A percentile compares a stretch with the other conserved stretches of the same genome.
Evolutionary conservation across 805 yeast genomes (phyloP).

Genomic region (Clavispora phyllophila): DNA sequence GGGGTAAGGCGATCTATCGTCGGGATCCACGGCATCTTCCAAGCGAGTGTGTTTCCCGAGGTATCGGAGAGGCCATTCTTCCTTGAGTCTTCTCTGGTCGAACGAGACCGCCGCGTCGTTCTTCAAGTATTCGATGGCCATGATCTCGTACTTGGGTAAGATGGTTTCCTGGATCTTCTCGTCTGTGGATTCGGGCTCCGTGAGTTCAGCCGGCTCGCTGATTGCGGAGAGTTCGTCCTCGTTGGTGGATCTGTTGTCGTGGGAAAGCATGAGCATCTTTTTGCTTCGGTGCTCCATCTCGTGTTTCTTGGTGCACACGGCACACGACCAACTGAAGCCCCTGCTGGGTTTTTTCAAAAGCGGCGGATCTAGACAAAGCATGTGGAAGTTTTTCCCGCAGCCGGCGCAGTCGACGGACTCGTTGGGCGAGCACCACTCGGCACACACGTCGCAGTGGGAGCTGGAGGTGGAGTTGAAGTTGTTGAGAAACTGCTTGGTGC

Average conservation of each 20-base stretch:
- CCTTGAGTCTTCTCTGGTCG: constrained; percentile 47
- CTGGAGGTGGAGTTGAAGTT: constrained; percentile 50
- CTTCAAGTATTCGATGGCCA: constrained; percentile 49
- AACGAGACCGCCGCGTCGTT: constrained; percentile 39
- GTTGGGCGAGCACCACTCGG: constrained; percentile 74
- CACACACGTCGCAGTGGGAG: constrained; percentile 63
- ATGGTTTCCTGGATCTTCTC: constrained; percentile 6
- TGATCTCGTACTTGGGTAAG: constrained; percentile 51
- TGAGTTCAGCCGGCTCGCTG: background rate
- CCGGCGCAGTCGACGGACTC: constrained; percentile 79
- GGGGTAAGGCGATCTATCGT: constrained; percentile 71
- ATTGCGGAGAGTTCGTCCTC: constrained; percentile 25
- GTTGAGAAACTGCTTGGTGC: constrained; percentile 56
- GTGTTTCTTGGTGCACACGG: constrained; percentile 59
- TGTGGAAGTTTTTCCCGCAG: constrained; percentile 67
- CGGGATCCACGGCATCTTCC: constrained; percentile 73
- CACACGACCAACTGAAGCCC: constrained; percentile 91
- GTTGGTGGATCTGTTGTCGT: constrained; percentile 38
- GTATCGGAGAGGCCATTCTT: constrained; percentile 80
- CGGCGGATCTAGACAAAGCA: constrained; percentile 85
- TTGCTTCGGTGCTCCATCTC: constrained; percentile 41
- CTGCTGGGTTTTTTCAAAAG: constrained; percentile 70
- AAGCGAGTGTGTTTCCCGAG: constrained; percentile 68
- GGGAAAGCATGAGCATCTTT: constrained; percentile 36
- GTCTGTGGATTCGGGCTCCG: constrained; percentile 2